These are phyloP conservation scores for Globisporangium middletonii DNA, from an alignment of 352 stramenopile species.

Conservation along the genomic window DNA sequence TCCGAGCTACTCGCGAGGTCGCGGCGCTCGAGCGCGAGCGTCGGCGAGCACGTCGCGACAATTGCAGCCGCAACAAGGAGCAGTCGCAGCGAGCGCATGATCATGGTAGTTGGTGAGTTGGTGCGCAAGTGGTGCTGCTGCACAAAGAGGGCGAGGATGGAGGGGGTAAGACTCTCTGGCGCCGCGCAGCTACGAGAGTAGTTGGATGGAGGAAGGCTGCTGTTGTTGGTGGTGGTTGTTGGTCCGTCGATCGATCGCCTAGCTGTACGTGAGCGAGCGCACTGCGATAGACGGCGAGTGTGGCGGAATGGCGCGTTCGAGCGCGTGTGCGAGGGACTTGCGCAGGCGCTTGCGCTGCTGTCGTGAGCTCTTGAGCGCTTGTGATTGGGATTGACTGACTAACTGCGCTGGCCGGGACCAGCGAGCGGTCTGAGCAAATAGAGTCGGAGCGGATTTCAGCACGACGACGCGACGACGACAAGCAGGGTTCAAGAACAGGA, in stretches of 20 bases:
- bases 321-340: too few species aligned
- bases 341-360: not conserved
- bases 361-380: not conserved
- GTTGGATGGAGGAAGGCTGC: too few species aligned
- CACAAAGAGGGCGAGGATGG: not conserved
- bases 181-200: too few species aligned
- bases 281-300: not conserved
- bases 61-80: constrained; percentile 4
- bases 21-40: constrained; percentile 4
- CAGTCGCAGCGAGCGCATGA: constrained; percentile 10
- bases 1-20: constrained; percentile 2
- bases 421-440: not conserved
- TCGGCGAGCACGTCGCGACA: constrained; percentile 1
- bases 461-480: not conserved
- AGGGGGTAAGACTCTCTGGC: not conserved
- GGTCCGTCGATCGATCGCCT: not conserved
- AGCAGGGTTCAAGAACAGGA: not conserved
- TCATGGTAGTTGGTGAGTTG: not conserved
- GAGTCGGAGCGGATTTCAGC: not conserved
- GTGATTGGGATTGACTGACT: not conserved
- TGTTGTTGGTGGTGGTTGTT: not conserved
- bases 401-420: too few species aligned
- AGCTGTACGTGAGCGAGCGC: too few species aligned
- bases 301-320: not conserved
- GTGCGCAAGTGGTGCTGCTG: not conserved